Base-by-base conservation (phyloP, 2,329 filamentous ascomycete genomes). In the Teratosphaeriaceae sp. region DNA sequence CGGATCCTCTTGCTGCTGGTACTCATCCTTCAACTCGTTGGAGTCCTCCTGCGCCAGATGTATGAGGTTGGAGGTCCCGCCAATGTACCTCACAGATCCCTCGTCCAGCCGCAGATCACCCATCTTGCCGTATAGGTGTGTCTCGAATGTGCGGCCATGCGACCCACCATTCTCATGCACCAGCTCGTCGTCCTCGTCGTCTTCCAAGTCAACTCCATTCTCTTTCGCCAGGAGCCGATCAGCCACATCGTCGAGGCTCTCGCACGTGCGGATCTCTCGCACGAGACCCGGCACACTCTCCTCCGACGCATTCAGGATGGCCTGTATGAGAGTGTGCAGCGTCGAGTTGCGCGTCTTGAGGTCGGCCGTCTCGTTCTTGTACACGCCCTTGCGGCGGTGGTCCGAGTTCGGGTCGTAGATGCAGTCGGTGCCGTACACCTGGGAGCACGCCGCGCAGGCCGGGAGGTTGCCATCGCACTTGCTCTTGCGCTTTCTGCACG, bases 331-430 rank as follows among this genome's bases (percentile, higher is more conserved):
- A n/a, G 88, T 88, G 62, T 96, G 87, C 43, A 97, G 71, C 1
- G 90, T 97, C 26, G 87, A 86, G 58, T 83, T 88, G 49, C 81
- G 81, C 18, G 88, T 89, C 68, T 94, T 94, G 63, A 90, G 76
- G 59, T 79, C 87, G 64, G 95, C 89, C 19, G 85, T 80, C 64
- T 95, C 92, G 66, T 95, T 88, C 59, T 90, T 89, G 65, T 97
- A 97, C 38, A 97, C 92, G 47, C 92, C 92, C 64, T 97, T 97
- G 39, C 92, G 83, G 38, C 92, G 84, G 64, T 96, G 89, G 64
- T 98, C 92, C 45, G 89, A 95, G 61, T 89, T 94, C 3, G 89
- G 90, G 61, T 97, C 90, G 72, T 97, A 97, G 52, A 96, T 75
- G 64, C 92, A 96, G 68, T 85, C 80, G 38, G 86, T 92, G 48